phyloP scores from a whole-genome alignment of 208 protist genomes.

The Leishmania amazonensis region DNA sequence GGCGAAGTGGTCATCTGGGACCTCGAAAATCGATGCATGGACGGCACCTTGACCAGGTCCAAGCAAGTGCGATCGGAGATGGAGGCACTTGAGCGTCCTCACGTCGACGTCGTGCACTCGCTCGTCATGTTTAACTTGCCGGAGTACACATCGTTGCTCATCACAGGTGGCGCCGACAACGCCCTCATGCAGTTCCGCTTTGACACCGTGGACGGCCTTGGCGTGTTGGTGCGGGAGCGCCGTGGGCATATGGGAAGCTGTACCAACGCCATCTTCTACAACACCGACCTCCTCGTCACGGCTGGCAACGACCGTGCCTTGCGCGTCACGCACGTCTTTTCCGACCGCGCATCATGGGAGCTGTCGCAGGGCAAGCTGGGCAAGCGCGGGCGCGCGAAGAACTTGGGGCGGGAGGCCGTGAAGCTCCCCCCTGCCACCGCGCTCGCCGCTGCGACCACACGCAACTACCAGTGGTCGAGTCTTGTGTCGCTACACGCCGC shows the following conservation, averaged over 20 bases:
- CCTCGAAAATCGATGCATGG: constrained; percentile 76
- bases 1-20: constrained; percentile 90
- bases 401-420: constrained; percentile 57
- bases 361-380: constrained; percentile 89
- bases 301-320: constrained; percentile 76
- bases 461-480: constrained; percentile 90
- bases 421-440: constrained; percentile 77
- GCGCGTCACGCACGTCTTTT: constrained; percentile 90
- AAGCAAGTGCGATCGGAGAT: constrained; percentile 72
- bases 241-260: constrained; percentile 86
- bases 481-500: constrained; percentile 80
- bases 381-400: constrained; percentile 63
- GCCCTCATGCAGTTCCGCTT: constrained; percentile 89
- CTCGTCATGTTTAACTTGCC: constrained; percentile 63
- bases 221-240: constrained; percentile 80
- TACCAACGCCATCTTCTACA: constrained; percentile 84
- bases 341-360: constrained; percentile 88
- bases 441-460: constrained; percentile 61
- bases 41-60: constrained; percentile 79
- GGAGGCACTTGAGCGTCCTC: constrained; percentile 72
- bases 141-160: constrained; percentile 47
- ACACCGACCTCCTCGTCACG: constrained; percentile 82
- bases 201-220: constrained; percentile 87
- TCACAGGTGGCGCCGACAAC: constrained; percentile 91
- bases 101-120: constrained; percentile 75